phyloP scores from a whole-genome alignment of 192 early-diverging fungal genomes.

The Backusella tuberculispora region DNA sequence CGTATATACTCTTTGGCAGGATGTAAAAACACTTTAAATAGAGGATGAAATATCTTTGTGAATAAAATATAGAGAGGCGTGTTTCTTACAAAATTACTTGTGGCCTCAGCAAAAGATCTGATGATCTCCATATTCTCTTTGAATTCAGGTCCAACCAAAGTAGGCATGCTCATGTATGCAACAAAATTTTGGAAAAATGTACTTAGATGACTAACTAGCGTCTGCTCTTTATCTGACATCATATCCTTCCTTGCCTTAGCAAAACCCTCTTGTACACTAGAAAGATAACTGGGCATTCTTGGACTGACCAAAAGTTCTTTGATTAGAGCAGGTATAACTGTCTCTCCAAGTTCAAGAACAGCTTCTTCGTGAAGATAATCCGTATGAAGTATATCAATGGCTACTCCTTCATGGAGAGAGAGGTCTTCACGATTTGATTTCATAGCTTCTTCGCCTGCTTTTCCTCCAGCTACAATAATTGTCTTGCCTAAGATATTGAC shows the following conservation, averaged over 20 bases:
- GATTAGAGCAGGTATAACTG: constrained; percentile 19
- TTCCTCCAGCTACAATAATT: constrained; percentile 20
- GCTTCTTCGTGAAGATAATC: constrained; percentile 21
- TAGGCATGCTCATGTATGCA: constrained; percentile 29
- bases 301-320: neutral
- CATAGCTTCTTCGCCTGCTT: constrained; percentile 27
- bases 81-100: constrained; percentile 22
- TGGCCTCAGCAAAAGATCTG: constrained; percentile 28
- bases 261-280: constrained; percentile 20
- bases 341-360: constrained; percentile 25
- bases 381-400: constrained; percentile 20
- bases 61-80: constrained; percentile 8
- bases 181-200: constrained; percentile 27
- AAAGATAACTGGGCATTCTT: constrained; percentile 16
- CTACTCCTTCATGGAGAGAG: constrained; percentile 26
- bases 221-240: neutral
- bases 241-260: neutral
- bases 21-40: constrained; percentile 23
- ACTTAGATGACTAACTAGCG: neutral
- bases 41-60: constrained; percentile 22
- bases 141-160: constrained; percentile 28
- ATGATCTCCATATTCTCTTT: constrained; percentile 23
- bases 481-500: constrained; percentile 23
- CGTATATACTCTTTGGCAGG: constrained; percentile 14
- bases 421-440: constrained; percentile 18